These are phyloP conservation scores for Epichloe brachyelytri DNA, from an alignment of 2,329 filamentous ascomycete species.

Conservation along the genomic window DNA sequence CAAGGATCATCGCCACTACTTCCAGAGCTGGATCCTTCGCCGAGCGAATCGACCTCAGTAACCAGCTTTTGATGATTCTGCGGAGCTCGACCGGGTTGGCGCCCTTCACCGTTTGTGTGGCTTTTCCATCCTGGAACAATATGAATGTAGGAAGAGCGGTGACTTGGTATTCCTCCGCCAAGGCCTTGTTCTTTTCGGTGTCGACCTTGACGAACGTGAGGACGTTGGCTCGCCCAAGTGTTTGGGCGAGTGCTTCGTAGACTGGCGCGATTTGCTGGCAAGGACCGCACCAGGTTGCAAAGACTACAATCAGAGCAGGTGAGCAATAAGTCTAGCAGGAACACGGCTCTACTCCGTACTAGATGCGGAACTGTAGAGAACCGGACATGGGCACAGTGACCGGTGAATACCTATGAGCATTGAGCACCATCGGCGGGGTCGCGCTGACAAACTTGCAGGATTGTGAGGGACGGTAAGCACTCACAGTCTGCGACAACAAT, in stretches of 20 bases:
- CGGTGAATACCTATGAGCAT: not conserved
- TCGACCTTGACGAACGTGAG: conserved; percentile 85
- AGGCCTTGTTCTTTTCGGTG: conserved; percentile 60
- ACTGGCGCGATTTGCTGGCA: conserved; percentile 75
- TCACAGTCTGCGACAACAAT: conserved; percentile 84
- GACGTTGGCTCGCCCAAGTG: conserved; percentile 56
- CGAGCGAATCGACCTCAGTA: conserved; percentile 49
- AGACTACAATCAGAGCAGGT: conserved; percentile 44
- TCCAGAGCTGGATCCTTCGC: conserved; percentile 28
- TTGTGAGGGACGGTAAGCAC: conserved; percentile 21
- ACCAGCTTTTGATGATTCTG: conserved; percentile 58
- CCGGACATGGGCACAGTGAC: not conserved
- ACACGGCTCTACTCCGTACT: not conserved
- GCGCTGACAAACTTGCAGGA: not conserved
- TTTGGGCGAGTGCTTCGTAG: conserved; percentile 62
- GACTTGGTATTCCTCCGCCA: conserved; percentile 62
- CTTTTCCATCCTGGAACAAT: conserved; percentile 61
- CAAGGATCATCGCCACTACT: conserved; percentile 38
- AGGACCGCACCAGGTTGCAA: conserved; percentile 73
- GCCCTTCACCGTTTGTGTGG: conserved; percentile 57
- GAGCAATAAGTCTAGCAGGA: conserved; percentile 7
- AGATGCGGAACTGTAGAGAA: not conserved
- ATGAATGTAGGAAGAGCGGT: conserved; percentile 83
- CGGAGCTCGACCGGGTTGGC: conserved; percentile 61
- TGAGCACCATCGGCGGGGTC: not conserved